Evolutionary conservation across 2,329 filamentous ascomycete species (phyloP).

Genomic region (Diaporthe sp.): DNA sequence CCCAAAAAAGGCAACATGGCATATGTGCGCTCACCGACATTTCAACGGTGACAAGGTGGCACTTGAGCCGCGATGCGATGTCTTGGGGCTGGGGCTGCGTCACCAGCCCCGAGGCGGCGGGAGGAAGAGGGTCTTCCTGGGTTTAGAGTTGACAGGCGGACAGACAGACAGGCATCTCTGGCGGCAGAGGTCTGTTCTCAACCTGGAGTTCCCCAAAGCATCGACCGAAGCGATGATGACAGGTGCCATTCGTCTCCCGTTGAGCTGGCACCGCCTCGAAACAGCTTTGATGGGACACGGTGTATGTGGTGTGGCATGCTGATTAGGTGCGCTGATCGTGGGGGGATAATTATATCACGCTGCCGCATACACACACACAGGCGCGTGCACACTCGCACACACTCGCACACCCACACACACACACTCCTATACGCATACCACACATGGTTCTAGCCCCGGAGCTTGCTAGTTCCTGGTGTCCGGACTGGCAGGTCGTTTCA

Average conservation of each 20-base stretch:
- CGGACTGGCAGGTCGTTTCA: conserved; percentile 26
- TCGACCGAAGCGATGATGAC: conserved; percentile 20
- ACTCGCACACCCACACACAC: not conserved
- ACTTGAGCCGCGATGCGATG: conserved; percentile 25
- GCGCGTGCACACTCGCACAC: not conserved
- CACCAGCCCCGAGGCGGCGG: conserved; percentile 15
- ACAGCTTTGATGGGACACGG: conserved; percentile 3
- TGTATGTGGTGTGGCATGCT: not conserved
- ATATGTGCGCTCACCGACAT: conserved; percentile 25
- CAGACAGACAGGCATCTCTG: not conserved
- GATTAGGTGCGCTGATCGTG: not conserved
- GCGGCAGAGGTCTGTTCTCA: conserved; percentile 11
- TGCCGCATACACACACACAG: conserved; percentile 6
- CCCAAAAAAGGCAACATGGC: conserved; percentile 15
- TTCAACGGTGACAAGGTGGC: conserved; percentile 32
- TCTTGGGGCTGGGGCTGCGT: conserved; percentile 31
- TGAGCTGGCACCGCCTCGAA: conserved; percentile 7
- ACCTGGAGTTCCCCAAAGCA: conserved; percentile 15
- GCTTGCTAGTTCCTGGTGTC: conserved; percentile 17
- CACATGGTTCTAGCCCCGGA: conserved; percentile 16
- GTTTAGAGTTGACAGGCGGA: conserved; percentile 17
- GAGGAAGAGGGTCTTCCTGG: conserved; percentile 15
- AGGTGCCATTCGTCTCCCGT: conserved; percentile 24
- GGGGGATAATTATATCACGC: conserved; percentile 8
- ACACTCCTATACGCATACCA: not conserved